Percentiles rank a stretch among this genome's conserved stretches.
Evolutionary conservation across 192 early-diverging fungal species (phyloP).

Genomic region (Chytriomyces confervae): DNA sequence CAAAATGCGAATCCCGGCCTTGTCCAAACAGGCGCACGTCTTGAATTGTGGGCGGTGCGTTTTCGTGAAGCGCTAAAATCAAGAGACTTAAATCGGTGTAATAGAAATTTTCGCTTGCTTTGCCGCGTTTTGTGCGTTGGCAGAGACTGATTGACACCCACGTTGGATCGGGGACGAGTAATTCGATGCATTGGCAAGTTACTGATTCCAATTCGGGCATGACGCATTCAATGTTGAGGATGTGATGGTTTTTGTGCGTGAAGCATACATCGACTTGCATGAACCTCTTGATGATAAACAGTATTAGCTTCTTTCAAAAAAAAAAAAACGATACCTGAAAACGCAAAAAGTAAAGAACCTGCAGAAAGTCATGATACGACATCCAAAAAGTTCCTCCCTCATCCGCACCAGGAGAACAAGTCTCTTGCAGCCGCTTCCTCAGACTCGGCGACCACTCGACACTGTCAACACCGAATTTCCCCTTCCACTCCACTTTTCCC

Average conservation of each 20-base stretch:
- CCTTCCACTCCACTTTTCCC: conserved; percentile 40
- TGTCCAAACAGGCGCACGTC: conserved; percentile 39
- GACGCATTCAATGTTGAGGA: conserved; percentile 13
- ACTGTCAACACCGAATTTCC: conserved; percentile 26
- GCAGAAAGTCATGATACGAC: conserved; percentile 38
- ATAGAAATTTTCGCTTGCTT: conserved; percentile 34
- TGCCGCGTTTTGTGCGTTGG: conserved; percentile 38
- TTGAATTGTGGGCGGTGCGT: background rate
- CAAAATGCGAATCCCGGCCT: conserved; percentile 34
- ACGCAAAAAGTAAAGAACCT: background rate
- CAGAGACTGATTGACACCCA: conserved; percentile 26
- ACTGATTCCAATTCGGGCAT: conserved; percentile 5
- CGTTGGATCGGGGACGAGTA: conserved; percentile 30
- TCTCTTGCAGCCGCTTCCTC: conserved; percentile 23
- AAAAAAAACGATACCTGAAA: too few relatives aligned
- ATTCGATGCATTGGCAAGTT: conserved; percentile 8
- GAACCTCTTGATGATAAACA: conserved; percentile 8
- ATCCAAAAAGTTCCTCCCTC: conserved; percentile 36
- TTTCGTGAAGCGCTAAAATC: conserved; percentile 4
- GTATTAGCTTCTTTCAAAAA: too few relatives aligned
- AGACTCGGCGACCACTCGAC: conserved; percentile 25
- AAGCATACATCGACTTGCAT: conserved; percentile 36
- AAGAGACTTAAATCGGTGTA: conserved; percentile 33
- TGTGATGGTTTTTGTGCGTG: conserved; percentile 11
- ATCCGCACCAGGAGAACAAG: background rate